Base-by-base conservation (phyloP, 2,329 filamentous ascomycete genomes). In the Paradendryphiella salina region DNA sequence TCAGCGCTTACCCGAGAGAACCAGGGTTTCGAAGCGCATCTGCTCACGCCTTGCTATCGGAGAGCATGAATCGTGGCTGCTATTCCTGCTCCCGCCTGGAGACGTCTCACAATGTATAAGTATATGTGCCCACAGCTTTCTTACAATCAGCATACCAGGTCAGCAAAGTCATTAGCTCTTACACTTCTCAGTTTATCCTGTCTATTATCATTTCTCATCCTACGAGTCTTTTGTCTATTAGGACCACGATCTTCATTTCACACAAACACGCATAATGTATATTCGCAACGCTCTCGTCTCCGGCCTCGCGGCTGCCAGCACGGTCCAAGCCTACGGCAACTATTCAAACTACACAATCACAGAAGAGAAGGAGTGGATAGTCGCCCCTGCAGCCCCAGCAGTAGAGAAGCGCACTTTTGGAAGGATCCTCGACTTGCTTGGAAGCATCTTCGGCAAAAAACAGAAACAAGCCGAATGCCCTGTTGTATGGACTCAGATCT, bases 401-500 rank as follows among this genome's bases (percentile, higher is more conserved):
- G 41, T 49, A 14, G 46, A 54, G 18, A 67, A 63, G 41, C 60
- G 64, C 6, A 48, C 53, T 2, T 35, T 67, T 4, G 40, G 33
- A 21, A 52, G 41, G 9, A 23, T 63, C 20, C 35, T 63, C 6
- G 38, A 49, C 21, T 29, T 44, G 13, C 8, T 57, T 26, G 40
- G n/a, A 8, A 41, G 37, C 14, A 32, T 58, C 28, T 40, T 63
- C 15, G 38, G 47, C 31, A 38, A 14, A n/a, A 45, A 52, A 26
- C 36, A 43, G 37, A 23, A 50, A 33, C 40, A 45, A 21, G n/a
- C 43, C 14, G 17, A 52, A 21, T 72, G 69, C 41, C 69, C 69
- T n/a, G 37, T 60, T 17, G 64, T 71, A 3, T 73, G 70, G 70
- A 55, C 26, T 5, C 58, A 71, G 9, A 70, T 73, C 26, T 70